Percentiles rank a stretch among this genome's conserved stretches.
phyloP scores from a whole-genome alignment of 2,329 filamentous ascomycete species.

The Ceratocystis smalleyi region DNA sequence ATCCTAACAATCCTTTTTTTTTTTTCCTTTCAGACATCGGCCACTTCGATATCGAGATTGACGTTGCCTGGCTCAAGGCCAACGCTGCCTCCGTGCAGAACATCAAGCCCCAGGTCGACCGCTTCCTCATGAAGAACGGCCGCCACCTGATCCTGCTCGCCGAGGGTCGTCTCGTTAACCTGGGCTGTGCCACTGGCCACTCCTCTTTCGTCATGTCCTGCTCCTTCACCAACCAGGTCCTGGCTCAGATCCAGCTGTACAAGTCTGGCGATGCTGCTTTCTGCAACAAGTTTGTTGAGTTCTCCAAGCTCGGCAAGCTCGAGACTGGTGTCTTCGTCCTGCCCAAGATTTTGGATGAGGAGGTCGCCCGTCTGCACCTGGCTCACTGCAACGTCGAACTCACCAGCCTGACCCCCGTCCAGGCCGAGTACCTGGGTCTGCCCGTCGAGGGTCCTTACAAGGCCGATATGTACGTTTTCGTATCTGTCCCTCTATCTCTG shows the following conservation, averaged over 20 bases:
- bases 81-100: slow-evolving; percentile 87
- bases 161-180: slow-evolving; percentile 97
- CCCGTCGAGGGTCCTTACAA: slow-evolving; percentile 84
- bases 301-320: slow-evolving; percentile 82
- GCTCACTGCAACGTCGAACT: slow-evolving; percentile 90
- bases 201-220: slow-evolving; percentile 99
- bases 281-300: slow-evolving; percentile 89
- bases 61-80: slow-evolving; percentile 98
- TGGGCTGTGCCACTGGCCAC: slow-evolving; percentile 97
- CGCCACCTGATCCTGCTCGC: slow-evolving; percentile 96
- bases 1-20: slow-evolving; percentile 16
- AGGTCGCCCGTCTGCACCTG: slow-evolving; percentile 88
- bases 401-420: slow-evolving; percentile 64
- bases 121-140: slow-evolving; percentile 85
- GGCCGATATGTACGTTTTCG: slow-evolving; percentile 59
- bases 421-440: slow-evolving; percentile 91
- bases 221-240: slow-evolving; percentile 99
- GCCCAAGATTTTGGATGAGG: slow-evolving; percentile 98
- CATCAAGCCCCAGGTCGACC: slow-evolving; percentile 99
- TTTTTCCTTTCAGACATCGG: slow-evolving; percentile 55
- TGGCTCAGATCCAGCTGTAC: slow-evolving; percentile 96
- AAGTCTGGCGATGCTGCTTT: slow-evolving; percentile 81
- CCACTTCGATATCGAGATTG: slow-evolving; percentile 99
- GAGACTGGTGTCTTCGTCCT: slow-evolving; percentile 86
- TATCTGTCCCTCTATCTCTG: neutral